Conservation (phyloP, 345 rosid genomes). For the Populus nigra region DNA sequence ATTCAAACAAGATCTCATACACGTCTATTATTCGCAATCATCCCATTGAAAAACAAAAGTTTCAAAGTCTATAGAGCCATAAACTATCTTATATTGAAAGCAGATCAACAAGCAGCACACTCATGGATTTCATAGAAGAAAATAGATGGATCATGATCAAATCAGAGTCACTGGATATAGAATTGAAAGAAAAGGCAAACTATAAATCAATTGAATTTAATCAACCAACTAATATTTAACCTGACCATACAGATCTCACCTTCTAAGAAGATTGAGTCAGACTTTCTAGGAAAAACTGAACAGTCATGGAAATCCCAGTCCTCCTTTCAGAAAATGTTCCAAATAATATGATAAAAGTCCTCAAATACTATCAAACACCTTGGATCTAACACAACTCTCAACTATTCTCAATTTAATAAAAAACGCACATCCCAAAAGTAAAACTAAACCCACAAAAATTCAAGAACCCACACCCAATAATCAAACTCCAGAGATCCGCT, state of each 20-base stretch:
- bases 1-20: background rate
- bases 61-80: background rate
- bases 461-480: background rate
- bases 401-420: background rate
- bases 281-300: background rate
- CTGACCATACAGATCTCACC: slow-evolving; percentile 11
- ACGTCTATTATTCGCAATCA: background rate
- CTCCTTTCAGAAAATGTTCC: background rate
- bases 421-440: slow-evolving; percentile 10
- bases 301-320: background rate
- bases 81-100: background rate
- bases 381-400: slow-evolving; percentile 18
- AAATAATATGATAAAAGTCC: background rate
- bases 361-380: background rate
- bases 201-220: background rate
- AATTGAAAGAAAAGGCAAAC: background rate
- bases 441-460: background rate
- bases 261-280: background rate
- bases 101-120: background rate
- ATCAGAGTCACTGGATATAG: background rate
- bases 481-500: slow-evolving; percentile 1
- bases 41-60: background rate
- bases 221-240: background rate
- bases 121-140: background rate
- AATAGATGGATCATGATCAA: background rate